A percentile compares a stretch with the other conserved stretches of the same genome.
phyloP scores from a whole-genome alignment of 139 green algal genomes.

The Micractinium sp. region DNA sequence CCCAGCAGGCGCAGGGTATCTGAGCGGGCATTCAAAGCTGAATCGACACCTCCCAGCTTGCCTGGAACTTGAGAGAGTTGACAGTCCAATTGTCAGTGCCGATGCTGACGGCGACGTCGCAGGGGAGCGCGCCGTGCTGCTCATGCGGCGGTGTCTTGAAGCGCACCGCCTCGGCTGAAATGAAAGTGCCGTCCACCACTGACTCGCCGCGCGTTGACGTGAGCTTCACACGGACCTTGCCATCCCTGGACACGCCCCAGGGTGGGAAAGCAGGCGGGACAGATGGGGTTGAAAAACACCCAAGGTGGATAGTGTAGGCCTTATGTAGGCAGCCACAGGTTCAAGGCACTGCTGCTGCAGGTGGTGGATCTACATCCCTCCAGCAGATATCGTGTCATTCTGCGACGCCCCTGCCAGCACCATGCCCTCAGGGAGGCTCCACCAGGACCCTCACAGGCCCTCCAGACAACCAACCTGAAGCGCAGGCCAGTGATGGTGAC shows the following conservation, averaged over 20 bases:
- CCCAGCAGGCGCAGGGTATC: neutral
- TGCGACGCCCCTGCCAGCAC: neutral
- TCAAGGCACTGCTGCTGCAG: neutral
- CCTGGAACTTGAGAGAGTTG: constrained; percentile 79
- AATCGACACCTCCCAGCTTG: neutral
- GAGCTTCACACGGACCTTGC: constrained; percentile 81
- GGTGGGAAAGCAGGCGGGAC: neutral
- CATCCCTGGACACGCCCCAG: constrained; percentile 39
- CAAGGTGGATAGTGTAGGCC: too few relatives aligned
- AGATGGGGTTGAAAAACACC: too few relatives aligned
- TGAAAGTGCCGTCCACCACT: constrained; percentile 70
- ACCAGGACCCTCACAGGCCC: too few relatives aligned
- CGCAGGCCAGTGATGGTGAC: constrained; percentile 80
- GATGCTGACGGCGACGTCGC: constrained; percentile 80
- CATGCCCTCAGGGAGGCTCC: too few relatives aligned
- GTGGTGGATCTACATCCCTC: neutral
- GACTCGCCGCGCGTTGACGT: constrained; percentile 72
- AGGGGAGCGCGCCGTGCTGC: constrained; percentile 74
- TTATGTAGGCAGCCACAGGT: neutral
- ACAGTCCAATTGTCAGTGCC: constrained; percentile 86
- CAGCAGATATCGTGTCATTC: neutral
- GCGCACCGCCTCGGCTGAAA: constrained; percentile 48
- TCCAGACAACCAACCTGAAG: constrained; percentile 57
- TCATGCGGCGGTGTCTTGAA: constrained; percentile 84
- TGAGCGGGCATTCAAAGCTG: neutral